phyloP scores from a whole-genome alignment of 345 rosid species.

The Syzygium aromaticum region DNA sequence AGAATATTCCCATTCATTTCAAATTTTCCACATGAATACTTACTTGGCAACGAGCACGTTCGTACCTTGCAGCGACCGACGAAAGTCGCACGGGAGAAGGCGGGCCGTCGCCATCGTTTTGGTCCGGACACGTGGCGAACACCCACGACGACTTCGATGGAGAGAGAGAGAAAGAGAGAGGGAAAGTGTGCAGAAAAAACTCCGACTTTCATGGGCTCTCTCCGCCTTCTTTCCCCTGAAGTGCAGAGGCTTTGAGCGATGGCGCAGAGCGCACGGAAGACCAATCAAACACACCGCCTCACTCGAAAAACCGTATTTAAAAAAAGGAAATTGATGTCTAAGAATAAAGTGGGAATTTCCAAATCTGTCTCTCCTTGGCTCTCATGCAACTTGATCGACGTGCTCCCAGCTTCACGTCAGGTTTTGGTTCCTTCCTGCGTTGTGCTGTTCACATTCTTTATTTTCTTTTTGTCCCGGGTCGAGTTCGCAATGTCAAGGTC shows the following conservation, averaged over 20 bases:
- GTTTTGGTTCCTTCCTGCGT: not conserved
- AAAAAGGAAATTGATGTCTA: not conserved
- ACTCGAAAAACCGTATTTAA: slow-evolving; percentile 8
- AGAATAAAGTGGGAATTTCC: not conserved
- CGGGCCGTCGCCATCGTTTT: slow-evolving; percentile 7
- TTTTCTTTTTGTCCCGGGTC: not conserved
- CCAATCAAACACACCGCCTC: slow-evolving; percentile 1
- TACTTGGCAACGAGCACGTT: too few relatives aligned
- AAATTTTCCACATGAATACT: not conserved
- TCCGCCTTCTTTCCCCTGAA: not conserved
- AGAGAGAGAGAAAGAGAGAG: not conserved
- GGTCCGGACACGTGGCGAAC: slow-evolving; percentile 19
- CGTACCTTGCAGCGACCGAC: not conserved
- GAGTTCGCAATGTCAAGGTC: not conserved
- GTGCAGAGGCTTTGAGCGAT: slow-evolving; percentile 1
- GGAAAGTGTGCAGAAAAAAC: not conserved
- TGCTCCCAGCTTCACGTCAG: not conserved
- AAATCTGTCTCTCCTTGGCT: not conserved
- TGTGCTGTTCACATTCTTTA: slow-evolving; percentile 2
- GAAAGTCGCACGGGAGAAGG: not conserved
- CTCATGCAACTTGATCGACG: slow-evolving; percentile 4
- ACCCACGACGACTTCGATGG: not conserved
- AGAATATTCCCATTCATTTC: not conserved
- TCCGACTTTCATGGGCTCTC: not conserved
- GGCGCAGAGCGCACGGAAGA: slow-evolving; percentile 1